Evolutionary conservation across 352 stramenopile genomes (phyloP).

Genomic region (Phytophthora pisi): DNA sequence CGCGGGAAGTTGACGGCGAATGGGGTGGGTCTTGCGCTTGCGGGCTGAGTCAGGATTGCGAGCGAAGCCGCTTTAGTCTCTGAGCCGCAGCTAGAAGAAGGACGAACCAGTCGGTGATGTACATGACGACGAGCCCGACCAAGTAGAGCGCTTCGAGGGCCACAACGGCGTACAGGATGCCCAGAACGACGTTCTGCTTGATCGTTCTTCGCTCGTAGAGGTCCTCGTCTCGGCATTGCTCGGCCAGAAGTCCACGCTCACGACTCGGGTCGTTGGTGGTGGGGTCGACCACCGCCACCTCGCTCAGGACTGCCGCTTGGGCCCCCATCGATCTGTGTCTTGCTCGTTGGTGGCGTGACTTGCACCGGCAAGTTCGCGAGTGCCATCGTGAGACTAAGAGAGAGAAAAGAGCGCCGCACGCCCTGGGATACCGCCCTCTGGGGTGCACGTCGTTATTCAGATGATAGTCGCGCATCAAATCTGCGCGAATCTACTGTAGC

Average conservation of each 20-base stretch:
- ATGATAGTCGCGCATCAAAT: no score
- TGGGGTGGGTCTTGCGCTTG: not conserved
- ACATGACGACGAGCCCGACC: constrained; percentile 14
- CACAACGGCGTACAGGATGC: constrained; percentile 8
- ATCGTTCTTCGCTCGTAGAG: constrained; percentile 7
- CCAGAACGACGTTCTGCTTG: constrained; percentile 18
- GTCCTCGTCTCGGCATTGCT: not conserved
- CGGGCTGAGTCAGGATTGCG: not conserved
- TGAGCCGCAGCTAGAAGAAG: constrained; percentile 12
- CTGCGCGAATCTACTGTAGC: no score
- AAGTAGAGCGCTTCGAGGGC: constrained; percentile 18
- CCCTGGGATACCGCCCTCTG: not conserved
- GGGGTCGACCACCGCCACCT: constrained; percentile 1
- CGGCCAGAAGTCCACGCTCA: not conserved
- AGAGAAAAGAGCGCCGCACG: not conserved
- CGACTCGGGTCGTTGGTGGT: not conserved
- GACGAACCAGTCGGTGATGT: constrained; percentile 18
- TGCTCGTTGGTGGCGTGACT: not conserved
- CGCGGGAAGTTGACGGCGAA: no score
- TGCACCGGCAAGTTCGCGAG: constrained; percentile 12
- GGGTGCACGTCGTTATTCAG: not conserved
- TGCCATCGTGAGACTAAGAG: not conserved
- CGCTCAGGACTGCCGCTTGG: not conserved
- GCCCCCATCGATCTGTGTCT: constrained; percentile 1
- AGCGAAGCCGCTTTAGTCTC: constrained; percentile 10